Base-by-base conservation (phyloP, 176 grass and related monocot genomes). In the Zizania latifolia region DNA sequence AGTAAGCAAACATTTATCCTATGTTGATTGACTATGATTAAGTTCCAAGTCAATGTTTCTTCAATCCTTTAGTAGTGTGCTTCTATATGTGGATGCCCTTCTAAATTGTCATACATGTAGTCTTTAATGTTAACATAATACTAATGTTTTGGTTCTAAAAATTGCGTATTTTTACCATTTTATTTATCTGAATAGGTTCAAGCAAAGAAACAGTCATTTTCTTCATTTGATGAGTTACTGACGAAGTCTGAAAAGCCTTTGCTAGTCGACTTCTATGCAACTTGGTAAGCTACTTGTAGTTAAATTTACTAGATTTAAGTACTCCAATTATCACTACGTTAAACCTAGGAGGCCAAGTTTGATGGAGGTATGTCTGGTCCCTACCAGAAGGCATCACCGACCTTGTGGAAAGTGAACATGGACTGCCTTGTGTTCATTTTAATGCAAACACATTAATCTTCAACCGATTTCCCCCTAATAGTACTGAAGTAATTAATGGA, bases 261-360 rank as follows among this genome's bases (percentile, higher is more conserved):
- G 30, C 59, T 99, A 3, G 91, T 99, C 24, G 95, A 99, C 33
- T 99, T 99, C 62, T 99, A 94, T 82, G 95, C 95, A 57, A 99
- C 91, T 76, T 99, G 95, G 91, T 99, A 88, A 70, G 82, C 3
- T n/a, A 41, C 31, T 33, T 3, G 3, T 51, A 40, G 16, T 50
- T 30, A 56, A 82, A 17, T 15, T 56, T 0, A 37, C 10, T 46
- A 40, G 32, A 54, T 57, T 9, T 58, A 31, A 29, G 13, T 75
- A 68, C 8, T 26, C 24, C 9, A 30, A 51, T 31, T 21, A 39
- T 61, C 2, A 19, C 9, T 30, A 17, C 58, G 38, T 62, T 78
- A 80, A 16, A 33, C 41, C 26, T 58, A 12, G 44, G 30, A 38
- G 8, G 8, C 7, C 3, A 19, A 62, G 36, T 82, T 26, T 43